These are phyloP conservation scores for Apocynum venetum DNA, from an alignment of 257 asterid genomes.

Conservation along the genomic window DNA sequence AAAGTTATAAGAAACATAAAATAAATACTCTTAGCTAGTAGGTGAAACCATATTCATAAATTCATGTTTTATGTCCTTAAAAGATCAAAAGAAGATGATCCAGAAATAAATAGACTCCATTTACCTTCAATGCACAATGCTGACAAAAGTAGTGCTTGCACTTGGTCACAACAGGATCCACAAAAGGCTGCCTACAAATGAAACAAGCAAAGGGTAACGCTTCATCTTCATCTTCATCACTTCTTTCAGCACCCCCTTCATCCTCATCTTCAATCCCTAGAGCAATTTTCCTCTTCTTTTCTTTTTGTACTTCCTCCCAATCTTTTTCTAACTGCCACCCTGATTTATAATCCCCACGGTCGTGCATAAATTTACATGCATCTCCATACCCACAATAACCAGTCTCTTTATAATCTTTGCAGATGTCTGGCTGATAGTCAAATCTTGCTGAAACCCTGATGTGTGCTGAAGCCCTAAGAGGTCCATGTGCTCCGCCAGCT, in stretches of 20 bases:
- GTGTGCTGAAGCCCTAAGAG: conserved; percentile 90
- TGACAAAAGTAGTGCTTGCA: conserved; percentile 98
- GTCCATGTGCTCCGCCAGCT: conserved; percentile 95
- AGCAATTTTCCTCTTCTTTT: conserved; percentile 57
- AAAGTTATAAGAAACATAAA: background rate
- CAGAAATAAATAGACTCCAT: background rate
- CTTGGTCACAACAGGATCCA: conserved; percentile 79
- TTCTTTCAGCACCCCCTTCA: conserved; percentile 38
- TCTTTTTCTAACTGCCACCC: conserved; percentile 97
- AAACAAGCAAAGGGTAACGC: conserved; percentile 87
- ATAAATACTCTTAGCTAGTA: background rate
- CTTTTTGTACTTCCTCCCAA: conserved; percentile 88
- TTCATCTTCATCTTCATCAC: conserved; percentile 75
- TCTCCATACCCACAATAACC: conserved; percentile 99
- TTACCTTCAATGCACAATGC: conserved; percentile 94
- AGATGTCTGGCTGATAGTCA: conserved; percentile 95
- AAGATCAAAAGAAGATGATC: conserved; percentile 6
- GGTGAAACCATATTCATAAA: background rate
- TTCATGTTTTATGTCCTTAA: background rate
- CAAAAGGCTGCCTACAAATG: conserved; percentile 85
- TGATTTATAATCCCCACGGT: conserved; percentile 87
- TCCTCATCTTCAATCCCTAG: conserved; percentile 52
- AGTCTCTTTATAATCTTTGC: conserved; percentile 92
- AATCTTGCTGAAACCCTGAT: conserved; percentile 92
- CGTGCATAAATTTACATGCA: conserved; percentile 95